phyloP scores from a whole-genome alignment of 1,284 basidiomycete genomes.

The Boletus hoseneyae region DNA sequence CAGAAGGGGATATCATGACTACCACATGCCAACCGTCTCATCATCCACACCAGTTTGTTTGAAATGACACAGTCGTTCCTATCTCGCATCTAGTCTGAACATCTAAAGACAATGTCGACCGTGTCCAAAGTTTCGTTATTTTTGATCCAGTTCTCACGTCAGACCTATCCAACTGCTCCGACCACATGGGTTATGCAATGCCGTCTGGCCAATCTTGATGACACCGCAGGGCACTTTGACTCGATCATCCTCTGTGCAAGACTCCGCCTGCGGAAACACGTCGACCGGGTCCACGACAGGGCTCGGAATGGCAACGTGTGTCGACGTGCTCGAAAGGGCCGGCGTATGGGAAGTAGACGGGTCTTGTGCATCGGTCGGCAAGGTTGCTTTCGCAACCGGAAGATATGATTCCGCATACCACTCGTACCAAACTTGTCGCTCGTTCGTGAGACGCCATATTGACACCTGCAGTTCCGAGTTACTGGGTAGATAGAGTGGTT shows the following conservation, averaged over 20 bases:
- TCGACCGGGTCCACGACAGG: conserved; percentile 63
- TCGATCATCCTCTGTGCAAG: conserved; percentile 14
- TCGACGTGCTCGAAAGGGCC: conserved; percentile 34
- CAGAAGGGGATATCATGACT: neutral
- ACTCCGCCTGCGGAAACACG: conserved; percentile 30
- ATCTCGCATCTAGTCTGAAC: neutral
- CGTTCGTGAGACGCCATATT: conserved; percentile 91
- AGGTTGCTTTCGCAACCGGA: conserved; percentile 42
- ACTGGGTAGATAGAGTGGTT: conserved; percentile 90
- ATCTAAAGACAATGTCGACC: neutral
- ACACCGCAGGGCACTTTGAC: conserved; percentile 33
- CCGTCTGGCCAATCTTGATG: conserved; percentile 91
- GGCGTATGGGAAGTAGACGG: conserved; percentile 20
- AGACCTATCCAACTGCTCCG: conserved; percentile 92
- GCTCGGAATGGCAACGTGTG: conserved; percentile 51
- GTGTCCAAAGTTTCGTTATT: neutral
- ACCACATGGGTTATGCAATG: conserved; percentile 87
- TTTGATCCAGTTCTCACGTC: conserved; percentile 26
- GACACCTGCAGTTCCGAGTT: conserved; percentile 91
- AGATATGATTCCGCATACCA: conserved; percentile 95
- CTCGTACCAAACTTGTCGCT: conserved; percentile 95
- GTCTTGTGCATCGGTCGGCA: conserved; percentile 16
- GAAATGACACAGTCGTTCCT: too few species aligned
- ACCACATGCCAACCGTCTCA: neutral
- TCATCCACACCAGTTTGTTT: too few species aligned